Base-by-base conservation (phyloP, 306 rosid species). In the Canavalia gladiata region DNA sequence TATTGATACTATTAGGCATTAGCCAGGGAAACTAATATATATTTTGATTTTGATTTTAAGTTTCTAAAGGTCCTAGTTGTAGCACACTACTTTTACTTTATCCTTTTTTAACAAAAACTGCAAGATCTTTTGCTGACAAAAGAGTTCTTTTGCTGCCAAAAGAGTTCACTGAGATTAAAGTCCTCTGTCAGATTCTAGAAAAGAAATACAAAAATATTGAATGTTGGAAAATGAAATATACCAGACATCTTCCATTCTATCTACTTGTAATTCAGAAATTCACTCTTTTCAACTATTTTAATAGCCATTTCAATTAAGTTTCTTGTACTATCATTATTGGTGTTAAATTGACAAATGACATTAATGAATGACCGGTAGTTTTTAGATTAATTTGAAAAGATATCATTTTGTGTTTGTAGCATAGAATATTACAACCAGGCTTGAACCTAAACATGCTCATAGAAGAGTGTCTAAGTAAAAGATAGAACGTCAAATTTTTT, bases 21-120 rank as follows among this genome's bases (percentile, higher is more conserved):
- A 50, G 37, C 33, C 34, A 7, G 50, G 12, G 3, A 28, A 42
- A 68, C 55, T 45, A 10, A 2, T 1, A 34, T 51, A 9, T 35
- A 37, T 71, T 28, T 70, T 3, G 7, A 7, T 49, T 33, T 49
- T 51, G n/a, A 35, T 70, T 51, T 34, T 50, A n/a, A 34, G 49
- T 35, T 33, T 47, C 47, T 41, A 12, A 5, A 5, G 45, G 28
- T 31, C 30, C 43, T 35, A 35, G 31, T 51, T 51, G 47, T 25
- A 71, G 63, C 34, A 42, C 30, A 42, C 72, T 65, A 65, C 67
- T 65, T 66, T 66, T 66, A 41, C 52, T 66, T 66, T 18, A 66
- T 13, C 65, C 5, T 41, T 66, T 33, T 49, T 70, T 6, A 7
- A 39, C 13, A 65, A 65, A 65, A 65, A n/a, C 49, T 7, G 50